Percentiles rank a stretch among this genome's conserved stretches.
Conservation (phyloP, 2,329 filamentous ascomycete species). For the Scedosporium aurantiacum region DNA sequence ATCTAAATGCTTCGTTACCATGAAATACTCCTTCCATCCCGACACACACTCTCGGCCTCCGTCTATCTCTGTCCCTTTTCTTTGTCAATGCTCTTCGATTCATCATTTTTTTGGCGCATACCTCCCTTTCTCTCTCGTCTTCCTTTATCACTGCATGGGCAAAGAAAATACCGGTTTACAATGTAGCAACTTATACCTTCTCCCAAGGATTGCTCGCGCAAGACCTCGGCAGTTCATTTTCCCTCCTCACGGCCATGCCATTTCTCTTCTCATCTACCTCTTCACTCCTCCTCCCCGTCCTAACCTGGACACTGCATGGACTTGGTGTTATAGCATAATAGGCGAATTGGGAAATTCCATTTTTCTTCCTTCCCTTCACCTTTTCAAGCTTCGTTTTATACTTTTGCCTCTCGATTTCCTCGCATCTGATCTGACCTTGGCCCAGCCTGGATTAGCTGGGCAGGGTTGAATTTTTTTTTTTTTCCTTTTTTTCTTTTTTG, state of each 20-base stretch:
- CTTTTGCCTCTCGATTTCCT: neutral
- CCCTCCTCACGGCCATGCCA: constrained; percentile 3
- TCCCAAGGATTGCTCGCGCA: neutral
- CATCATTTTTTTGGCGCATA: constrained; percentile 7
- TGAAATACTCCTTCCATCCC: constrained; percentile 6
- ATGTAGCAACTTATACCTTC: neutral
- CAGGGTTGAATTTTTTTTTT: neutral
- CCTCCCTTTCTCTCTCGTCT: constrained; percentile 7
- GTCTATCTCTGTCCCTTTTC: constrained; percentile 10
- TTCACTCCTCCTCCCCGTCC: neutral
- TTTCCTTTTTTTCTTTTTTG: constrained; percentile 2
- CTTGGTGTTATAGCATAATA: constrained; percentile 5
- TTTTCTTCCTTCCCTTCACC: constrained; percentile 1
- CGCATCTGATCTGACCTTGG: neutral
- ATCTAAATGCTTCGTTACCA: constrained; percentile 31
- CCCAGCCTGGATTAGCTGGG: neutral
- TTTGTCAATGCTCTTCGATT: constrained; percentile 12
- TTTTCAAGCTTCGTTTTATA: neutral
- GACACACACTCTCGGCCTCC: neutral
- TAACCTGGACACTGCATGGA: neutral
- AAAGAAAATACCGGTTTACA: constrained; percentile 2
- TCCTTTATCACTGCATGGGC: constrained; percentile 1
- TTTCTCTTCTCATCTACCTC: constrained; percentile 4
- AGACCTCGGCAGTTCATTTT: neutral
- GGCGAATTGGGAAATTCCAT: neutral